Evolutionary conservation across 257 asterid species (phyloP).

Genomic region (Ilex asprella): DNA sequence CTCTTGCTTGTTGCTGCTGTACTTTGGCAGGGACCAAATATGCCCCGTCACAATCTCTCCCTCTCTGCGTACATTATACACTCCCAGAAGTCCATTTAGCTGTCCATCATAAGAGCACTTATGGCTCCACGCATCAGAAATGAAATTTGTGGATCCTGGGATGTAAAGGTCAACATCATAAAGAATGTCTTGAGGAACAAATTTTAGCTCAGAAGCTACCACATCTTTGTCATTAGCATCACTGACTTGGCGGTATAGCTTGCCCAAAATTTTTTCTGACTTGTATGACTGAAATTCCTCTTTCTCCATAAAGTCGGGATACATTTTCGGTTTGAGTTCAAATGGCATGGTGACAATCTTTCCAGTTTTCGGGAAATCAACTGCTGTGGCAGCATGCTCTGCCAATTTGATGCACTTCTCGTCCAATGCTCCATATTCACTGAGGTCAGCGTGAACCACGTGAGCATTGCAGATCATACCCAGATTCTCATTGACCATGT

Average conservation of each 20-base stretch:
- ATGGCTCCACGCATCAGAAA: slow-evolving; percentile 55
- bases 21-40: slow-evolving; percentile 47
- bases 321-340: not conserved
- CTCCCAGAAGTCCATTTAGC: slow-evolving; percentile 67
- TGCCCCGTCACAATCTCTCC: slow-evolving; percentile 87
- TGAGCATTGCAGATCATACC: slow-evolving; percentile 93
- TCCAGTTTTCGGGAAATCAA: slow-evolving; percentile 95
- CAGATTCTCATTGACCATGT: slow-evolving; percentile 79
- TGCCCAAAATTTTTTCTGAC: slow-evolving; percentile 60
- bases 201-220: slow-evolving; percentile 17
- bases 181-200: slow-evolving; percentile 21
- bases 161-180: slow-evolving; percentile 63
- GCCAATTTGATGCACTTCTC: slow-evolving; percentile 80
- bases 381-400: slow-evolving; percentile 87
- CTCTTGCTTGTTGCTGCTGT: too few species aligned
- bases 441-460: slow-evolving; percentile 84
- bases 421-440: slow-evolving; percentile 77
- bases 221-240: slow-evolving; percentile 38
- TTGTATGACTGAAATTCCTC: slow-evolving; percentile 56
- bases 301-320: slow-evolving; percentile 88
- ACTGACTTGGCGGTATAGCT: slow-evolving; percentile 58
- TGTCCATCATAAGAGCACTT: slow-evolving; percentile 78
- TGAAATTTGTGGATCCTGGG: slow-evolving; percentile 38
- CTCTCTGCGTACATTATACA: slow-evolving; percentile 65
- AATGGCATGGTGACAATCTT: slow-evolving; percentile 56